phyloP scores from a whole-genome alignment of 768 basidiomycete species.

The Scleroderma bovista region DNA sequence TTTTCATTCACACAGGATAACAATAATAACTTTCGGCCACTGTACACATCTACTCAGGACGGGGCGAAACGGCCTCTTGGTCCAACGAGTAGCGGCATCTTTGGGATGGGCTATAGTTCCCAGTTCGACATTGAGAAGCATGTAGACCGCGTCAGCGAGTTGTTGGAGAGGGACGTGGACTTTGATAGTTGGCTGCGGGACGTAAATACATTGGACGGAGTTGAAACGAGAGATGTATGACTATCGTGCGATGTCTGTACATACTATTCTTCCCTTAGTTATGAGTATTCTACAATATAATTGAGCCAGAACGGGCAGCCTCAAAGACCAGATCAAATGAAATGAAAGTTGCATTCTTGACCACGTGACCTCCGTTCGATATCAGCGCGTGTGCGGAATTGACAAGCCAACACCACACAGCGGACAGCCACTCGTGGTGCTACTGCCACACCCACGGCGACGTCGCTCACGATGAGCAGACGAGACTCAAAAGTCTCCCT shows the following conservation, averaged over 20 bases:
- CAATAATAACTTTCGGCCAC: slow-evolving; percentile 31
- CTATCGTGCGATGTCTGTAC: slow-evolving; percentile 8
- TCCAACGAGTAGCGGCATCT: slow-evolving; percentile 21
- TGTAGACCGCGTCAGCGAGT: slow-evolving; percentile 46
- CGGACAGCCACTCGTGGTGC: slow-evolving; percentile 14
- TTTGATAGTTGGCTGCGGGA: slow-evolving; percentile 49
- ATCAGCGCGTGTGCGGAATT: slow-evolving; percentile 30
- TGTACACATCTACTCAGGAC: slow-evolving; percentile 32
- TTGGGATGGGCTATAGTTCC: slow-evolving; percentile 47
- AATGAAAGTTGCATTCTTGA: slow-evolving; percentile 16
- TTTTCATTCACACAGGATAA: slow-evolving; percentile 31
- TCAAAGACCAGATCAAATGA: slow-evolving; percentile 14
- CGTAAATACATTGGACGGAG: slow-evolving; percentile 27
- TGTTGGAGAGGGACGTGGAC: slow-evolving; percentile 56
- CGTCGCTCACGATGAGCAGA: slow-evolving; percentile 27
- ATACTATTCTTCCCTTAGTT: slow-evolving; percentile 8
- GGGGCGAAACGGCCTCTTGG: slow-evolving; percentile 9
- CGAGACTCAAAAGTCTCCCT: slow-evolving; percentile 41
- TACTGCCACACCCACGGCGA: slow-evolving; percentile 9
- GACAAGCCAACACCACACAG: slow-evolving; percentile 9
- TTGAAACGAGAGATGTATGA: slow-evolving; percentile 12
- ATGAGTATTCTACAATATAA: slow-evolving; percentile 6
- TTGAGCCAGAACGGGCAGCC: slow-evolving; percentile 17
- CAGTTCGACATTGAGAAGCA: slow-evolving; percentile 55
- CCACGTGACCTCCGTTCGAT: slow-evolving; percentile 31